A percentile compares a stretch with the other conserved stretches of the same genome.
Evolutionary conservation across 495 filamentous ascomycete species (phyloP).

Genomic region (Podospora pseudopauciseta): DNA sequence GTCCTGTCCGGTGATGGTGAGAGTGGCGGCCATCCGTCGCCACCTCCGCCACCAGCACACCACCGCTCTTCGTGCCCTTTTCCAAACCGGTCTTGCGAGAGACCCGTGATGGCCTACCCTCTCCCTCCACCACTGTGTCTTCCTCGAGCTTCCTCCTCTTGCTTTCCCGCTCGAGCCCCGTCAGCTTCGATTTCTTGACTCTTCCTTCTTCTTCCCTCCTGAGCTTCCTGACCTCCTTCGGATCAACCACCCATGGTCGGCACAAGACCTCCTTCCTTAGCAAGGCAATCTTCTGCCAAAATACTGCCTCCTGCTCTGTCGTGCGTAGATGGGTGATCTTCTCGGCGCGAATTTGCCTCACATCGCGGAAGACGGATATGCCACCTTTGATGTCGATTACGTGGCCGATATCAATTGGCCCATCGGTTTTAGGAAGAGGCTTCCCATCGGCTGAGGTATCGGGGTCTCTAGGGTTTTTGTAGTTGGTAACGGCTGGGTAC

Average conservation of each 20-base stretch:
- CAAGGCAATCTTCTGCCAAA: slow-evolving; percentile 63
- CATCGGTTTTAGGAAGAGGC: slow-evolving; percentile 12
- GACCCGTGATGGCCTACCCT: neutral
- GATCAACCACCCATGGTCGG: slow-evolving; percentile 62
- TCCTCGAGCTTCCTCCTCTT: slow-evolving; percentile 29
- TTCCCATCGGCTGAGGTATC: neutral
- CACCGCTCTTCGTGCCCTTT: neutral
- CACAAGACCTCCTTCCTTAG: slow-evolving; percentile 63
- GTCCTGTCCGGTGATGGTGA: neutral
- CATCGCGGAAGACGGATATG: slow-evolving; percentile 57
- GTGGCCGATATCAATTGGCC: slow-evolving; percentile 58
- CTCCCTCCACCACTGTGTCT: neutral
- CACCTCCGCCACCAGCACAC: neutral
- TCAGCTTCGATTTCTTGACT: slow-evolving; percentile 37
- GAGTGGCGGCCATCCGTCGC: neutral
- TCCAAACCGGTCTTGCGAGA: neutral
- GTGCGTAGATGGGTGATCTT: slow-evolving; percentile 56
- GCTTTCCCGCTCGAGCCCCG: slow-evolving; percentile 26
- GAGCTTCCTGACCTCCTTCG: slow-evolving; percentile 52
- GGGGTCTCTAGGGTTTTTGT: slow-evolving; percentile 4
- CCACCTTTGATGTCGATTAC: slow-evolving; percentile 77
- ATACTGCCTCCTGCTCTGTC: slow-evolving; percentile 72
- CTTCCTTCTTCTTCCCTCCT: slow-evolving; percentile 45
- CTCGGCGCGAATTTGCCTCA: slow-evolving; percentile 66
- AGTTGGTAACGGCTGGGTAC: slow-evolving; percentile 11